phyloP scores from a whole-genome alignment of 257 asterid species.

The Solanum phureja region DNA sequence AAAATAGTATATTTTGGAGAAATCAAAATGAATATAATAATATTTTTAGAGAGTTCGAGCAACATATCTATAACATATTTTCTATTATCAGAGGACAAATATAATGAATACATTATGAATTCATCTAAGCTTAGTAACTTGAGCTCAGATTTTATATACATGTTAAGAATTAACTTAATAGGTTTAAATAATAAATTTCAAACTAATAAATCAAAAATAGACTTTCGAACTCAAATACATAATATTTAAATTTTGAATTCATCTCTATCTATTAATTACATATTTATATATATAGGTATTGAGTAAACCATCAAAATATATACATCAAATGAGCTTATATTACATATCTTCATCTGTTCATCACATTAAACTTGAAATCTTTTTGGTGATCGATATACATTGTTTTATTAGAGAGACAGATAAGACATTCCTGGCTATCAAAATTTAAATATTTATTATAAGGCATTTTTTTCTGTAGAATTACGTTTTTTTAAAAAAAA shows the following conservation, averaged over 20 bases:
- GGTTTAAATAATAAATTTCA: neutral
- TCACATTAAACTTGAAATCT: neutral
- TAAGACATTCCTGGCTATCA: neutral
- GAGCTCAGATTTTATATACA: neutral
- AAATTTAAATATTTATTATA: neutral
- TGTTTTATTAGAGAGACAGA: neutral
- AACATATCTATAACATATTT: too few species aligned
- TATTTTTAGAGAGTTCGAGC: too few species aligned
- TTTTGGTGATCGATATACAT: neutral
- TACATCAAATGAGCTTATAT: neutral
- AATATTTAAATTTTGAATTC: neutral
- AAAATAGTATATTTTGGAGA: too few species aligned
- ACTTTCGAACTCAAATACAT: neutral
- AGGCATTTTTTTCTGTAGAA: neutral
- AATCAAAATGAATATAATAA: too few species aligned
- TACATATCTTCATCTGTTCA: neutral
- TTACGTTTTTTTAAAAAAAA: neutral
- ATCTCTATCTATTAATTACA: accelerated
- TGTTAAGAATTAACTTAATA: neutral
- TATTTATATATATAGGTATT: neutral
- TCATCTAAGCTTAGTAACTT: neutral
- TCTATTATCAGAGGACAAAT: neutral
- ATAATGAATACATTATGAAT: neutral
- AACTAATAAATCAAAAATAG: neutral
- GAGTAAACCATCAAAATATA: neutral